Base-by-base conservation (phyloP, 208 protist genomes). In the Trypanosoma vivax region DNA sequence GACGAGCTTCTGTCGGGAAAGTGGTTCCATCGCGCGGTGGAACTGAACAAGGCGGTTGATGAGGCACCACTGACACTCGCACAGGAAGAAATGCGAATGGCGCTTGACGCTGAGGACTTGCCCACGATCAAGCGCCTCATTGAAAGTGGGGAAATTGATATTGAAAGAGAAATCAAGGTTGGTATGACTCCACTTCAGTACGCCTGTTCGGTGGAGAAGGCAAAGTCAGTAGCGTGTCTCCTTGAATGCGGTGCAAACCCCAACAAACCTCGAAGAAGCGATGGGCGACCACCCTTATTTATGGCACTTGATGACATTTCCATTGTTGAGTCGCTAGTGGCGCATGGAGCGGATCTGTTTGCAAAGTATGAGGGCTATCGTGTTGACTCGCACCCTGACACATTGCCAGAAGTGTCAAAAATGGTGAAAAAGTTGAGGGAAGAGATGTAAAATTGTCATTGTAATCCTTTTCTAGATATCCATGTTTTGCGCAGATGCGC, bases 151-250 rank as follows among this genome's bases (percentile, higher is more conserved):
- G 66, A 83, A 30, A 67, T 92, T 34, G 75, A 89, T 31, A 37
- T 92, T 18, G 50, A 55, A 13, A 57, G 60, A n/a, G 60, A 71
- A 37, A 38, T 86, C 2, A 68, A 73, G 25, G 61, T 55, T 28
- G 88, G 84, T 27, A 90, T 95, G 84, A 95, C 88, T 19, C 82
- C 88, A 0, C 49, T 95, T 37, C 83, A 92, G 50, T 90, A 81
- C 45, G 79, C 84, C 19, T 81, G 74, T 35, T 82, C 70, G 28
- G 65, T 60, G 16, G 65, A 91, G 48, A 76, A 78, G 52, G 70
- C 66, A 14, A 58, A 76, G 41, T 65, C 80, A 10, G 75, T 73
- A 21, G 50, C 60, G 11, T 59, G 60, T 23, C 65, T 95, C 3
- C 78, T 95, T 14, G 69, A 73, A 19, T 69, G 82, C 27, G 84